phyloP scores from a whole-genome alignment of 176 grass and related monocot species.

The Tuctoria greenei region DNA sequence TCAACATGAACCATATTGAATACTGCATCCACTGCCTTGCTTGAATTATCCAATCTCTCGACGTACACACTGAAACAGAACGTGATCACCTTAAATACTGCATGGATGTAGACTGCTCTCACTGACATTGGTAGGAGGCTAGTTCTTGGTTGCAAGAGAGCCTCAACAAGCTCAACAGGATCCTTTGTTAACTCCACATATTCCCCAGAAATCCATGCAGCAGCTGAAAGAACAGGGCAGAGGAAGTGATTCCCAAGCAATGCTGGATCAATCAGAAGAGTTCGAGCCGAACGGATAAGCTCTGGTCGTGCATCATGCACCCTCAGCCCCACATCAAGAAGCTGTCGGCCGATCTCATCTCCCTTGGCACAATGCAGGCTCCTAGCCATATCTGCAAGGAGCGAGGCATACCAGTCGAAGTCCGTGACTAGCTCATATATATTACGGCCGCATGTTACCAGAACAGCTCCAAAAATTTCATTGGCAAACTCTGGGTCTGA shows the following conservation, averaged over 20 bases:
- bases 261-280: constrained; percentile 80
- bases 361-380: constrained; percentile 65
- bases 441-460: constrained; percentile 59
- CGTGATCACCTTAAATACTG: constrained; percentile 63
- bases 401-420: constrained; percentile 87
- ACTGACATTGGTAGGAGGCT: constrained; percentile 61
- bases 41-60: constrained; percentile 31
- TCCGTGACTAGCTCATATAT: constrained; percentile 80
- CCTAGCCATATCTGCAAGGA: constrained; percentile 73
- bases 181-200: constrained; percentile 74
- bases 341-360: constrained; percentile 74
- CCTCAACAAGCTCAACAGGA: constrained; percentile 80
- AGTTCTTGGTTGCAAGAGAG: constrained; percentile 86
- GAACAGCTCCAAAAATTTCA: constrained; percentile 67
- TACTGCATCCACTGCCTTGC: constrained; percentile 1
- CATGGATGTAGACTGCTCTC: constrained; percentile 80
- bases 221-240: constrained; percentile 66
- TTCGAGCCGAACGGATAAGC: constrained; percentile 60
- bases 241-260: constrained; percentile 80
- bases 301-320: constrained; percentile 78
- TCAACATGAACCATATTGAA: constrained; percentile 22
- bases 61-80: constrained; percentile 66
- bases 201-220: constrained; percentile 82
- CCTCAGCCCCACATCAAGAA: constrained; percentile 85
- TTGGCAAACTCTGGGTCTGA: constrained; percentile 79